A percentile compares a stretch with the other conserved stretches of the same genome.
Conservation (phyloP, 2,329 filamentous ascomycete species). For the Paraconiothyrium sp. region DNA sequence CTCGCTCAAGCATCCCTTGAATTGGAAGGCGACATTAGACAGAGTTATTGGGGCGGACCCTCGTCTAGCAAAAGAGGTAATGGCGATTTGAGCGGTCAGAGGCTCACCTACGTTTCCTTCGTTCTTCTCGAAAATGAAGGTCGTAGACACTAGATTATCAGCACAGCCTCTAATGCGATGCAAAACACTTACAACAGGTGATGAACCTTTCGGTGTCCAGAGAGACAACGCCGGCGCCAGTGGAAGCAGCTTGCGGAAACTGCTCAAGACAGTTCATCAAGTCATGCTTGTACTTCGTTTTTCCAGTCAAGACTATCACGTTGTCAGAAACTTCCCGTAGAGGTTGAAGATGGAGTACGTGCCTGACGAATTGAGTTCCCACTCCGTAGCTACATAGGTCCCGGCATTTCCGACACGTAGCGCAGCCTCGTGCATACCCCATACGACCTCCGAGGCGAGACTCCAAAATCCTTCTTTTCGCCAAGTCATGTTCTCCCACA, state of each 20-base stretch:
- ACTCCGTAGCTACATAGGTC: slow-evolving; percentile 63
- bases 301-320: slow-evolving; percentile 39
- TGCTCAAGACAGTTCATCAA: slow-evolving; percentile 58
- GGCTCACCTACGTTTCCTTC: slow-evolving; percentile 69
- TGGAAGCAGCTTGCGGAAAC: slow-evolving; percentile 45
- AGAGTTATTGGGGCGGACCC: slow-evolving; percentile 59
- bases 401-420: slow-evolving; percentile 56
- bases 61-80: slow-evolving; percentile 59
- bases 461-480: slow-evolving; percentile 68
- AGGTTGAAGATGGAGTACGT: slow-evolving; percentile 8
- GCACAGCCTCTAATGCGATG: slow-evolving; percentile 39
- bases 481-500: slow-evolving; percentile 68
- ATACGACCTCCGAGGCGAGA: slow-evolving; percentile 63
- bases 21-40: slow-evolving; percentile 60
- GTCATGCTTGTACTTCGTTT: slow-evolving; percentile 53
- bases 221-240: slow-evolving; percentile 55
- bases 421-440: slow-evolving; percentile 64
- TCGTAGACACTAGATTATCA: slow-evolving; percentile 56
- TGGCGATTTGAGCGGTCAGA: slow-evolving; percentile 63
- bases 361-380: slow-evolving; percentile 61
- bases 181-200: slow-evolving; percentile 58
- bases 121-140: slow-evolving; percentile 62
- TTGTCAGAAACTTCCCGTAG: slow-evolving; percentile 21
- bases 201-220: slow-evolving; percentile 59
- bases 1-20: slow-evolving; percentile 57